A percentile compares a stretch with the other conserved stretches of the same genome.
These are phyloP conservation scores for Malania oleifera DNA, from an alignment of 164 flowering plant genomes.

Conservation along the genomic window DNA sequence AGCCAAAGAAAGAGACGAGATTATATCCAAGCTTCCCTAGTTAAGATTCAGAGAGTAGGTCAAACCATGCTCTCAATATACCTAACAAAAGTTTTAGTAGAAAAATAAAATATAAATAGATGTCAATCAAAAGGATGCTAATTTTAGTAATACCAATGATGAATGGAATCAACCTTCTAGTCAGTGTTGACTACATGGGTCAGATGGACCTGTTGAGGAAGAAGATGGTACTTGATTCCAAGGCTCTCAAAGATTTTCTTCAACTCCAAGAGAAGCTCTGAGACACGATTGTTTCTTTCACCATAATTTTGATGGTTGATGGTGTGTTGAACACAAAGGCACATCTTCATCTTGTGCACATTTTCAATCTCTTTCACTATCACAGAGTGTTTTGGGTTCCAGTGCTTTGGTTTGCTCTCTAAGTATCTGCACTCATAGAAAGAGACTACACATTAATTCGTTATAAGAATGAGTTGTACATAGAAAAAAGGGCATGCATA, in stretches of 20 bases:
- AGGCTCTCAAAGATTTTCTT: slow-evolving; percentile 40
- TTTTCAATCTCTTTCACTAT: slow-evolving; percentile 46
- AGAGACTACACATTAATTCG: no score
- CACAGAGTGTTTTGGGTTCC: slow-evolving; percentile 39
- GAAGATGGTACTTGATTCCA: slow-evolving; percentile 40
- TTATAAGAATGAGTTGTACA: background rate
- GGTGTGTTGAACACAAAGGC: slow-evolving; percentile 36
- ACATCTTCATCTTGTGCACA: slow-evolving; percentile 43
- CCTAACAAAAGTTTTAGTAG: no score
- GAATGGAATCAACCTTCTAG: background rate
- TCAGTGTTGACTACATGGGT: slow-evolving; percentile 8
- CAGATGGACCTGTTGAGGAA: slow-evolving; percentile 45
- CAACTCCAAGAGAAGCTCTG: slow-evolving; percentile 44
- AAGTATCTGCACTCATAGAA: slow-evolving; percentile 36
- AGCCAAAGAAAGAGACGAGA: no score
- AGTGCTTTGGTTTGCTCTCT: slow-evolving; percentile 47
- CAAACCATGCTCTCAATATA: no score
- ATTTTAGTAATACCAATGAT: no score
- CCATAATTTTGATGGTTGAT: slow-evolving; percentile 50
- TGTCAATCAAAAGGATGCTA: no score
- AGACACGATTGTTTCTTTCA: slow-evolving; percentile 31
- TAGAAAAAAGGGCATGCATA: no score
- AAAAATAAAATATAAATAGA: no score
- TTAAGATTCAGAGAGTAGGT: no score
- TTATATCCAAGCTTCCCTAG: no score